These are phyloP conservation scores for Geotrichum fermentans DNA, from an alignment of 1,139 yeast genomes.

Conservation along the genomic window DNA sequence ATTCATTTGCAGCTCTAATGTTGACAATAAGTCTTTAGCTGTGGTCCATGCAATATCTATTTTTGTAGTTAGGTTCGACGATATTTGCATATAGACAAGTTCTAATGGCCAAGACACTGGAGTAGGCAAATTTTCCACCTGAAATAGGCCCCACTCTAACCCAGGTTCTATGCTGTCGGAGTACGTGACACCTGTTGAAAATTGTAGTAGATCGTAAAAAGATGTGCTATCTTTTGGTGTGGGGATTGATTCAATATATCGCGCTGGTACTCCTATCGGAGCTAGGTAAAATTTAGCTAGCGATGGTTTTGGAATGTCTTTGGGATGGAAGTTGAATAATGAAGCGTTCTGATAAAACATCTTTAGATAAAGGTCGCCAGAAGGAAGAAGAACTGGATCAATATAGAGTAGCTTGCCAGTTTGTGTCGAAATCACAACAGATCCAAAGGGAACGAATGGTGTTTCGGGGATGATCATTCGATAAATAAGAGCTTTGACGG, in stretches of 20 bases:
- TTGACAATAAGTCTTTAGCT: conserved; percentile 13
- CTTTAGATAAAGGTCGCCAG: conserved; percentile 35
- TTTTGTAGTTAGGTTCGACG: conserved; percentile 15
- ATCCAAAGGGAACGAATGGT: conserved; percentile 46
- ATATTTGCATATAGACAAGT: conserved; percentile 23
- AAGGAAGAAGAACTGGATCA: conserved; percentile 37
- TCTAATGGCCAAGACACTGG: conserved; percentile 18
- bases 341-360: conserved; percentile 26
- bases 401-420: conserved; percentile 27
- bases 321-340: conserved; percentile 15
- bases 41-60: conserved; percentile 25
- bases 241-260: conserved; percentile 46
- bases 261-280: conserved; percentile 74
- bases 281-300: conserved; percentile 56
- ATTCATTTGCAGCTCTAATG: conserved; percentile 11
- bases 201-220: conserved; percentile 42
- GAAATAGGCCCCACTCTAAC: conserved; percentile 65
- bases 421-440: conserved; percentile 22
- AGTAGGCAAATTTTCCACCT: conserved; percentile 32
- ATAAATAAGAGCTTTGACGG: conserved; percentile 53
- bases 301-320: conserved; percentile 23
- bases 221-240: conserved; percentile 52
- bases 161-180: conserved; percentile 24
- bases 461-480: conserved; percentile 45
- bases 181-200: conserved; percentile 6